Evolutionary conservation across 202 grass and related monocot species (phyloP).

Genomic region (Saccharum hybrid): DNA sequence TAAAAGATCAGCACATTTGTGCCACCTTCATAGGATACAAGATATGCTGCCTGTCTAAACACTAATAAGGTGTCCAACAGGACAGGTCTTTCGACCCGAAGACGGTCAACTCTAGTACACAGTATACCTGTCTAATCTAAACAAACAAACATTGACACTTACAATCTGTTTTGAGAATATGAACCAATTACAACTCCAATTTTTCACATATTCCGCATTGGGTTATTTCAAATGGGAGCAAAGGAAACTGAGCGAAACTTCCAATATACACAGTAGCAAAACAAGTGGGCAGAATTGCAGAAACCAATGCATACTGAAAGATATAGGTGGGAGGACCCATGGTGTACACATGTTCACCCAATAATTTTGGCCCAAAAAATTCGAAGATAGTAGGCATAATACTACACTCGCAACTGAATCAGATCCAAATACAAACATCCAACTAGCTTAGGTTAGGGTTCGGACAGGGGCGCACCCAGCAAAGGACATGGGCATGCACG

Average conservation of each 20-base stretch:
- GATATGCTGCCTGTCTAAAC: background rate
- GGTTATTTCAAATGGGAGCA: background rate
- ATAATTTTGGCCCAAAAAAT: background rate
- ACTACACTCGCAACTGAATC: background rate
- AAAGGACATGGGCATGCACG: background rate
- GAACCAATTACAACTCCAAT: too few relatives aligned
- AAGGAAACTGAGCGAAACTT: background rate
- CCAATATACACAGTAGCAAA: background rate
- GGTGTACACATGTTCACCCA: too few relatives aligned
- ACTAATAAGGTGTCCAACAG: background rate
- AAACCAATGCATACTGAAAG: background rate
- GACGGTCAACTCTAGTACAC: background rate
- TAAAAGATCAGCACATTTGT: background rate
- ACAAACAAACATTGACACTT: background rate
- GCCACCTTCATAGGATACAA: background rate
- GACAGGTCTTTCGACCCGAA: background rate
- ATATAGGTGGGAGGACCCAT: background rate
- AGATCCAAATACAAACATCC: background rate
- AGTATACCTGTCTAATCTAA: background rate
- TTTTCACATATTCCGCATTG: background rate
- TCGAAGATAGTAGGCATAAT: background rate
- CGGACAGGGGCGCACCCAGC: background rate
- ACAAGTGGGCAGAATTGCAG: background rate
- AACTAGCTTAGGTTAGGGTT: background rate
- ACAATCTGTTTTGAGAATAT: background rate